These are phyloP conservation scores for Bryopsis sp. DNA, from an alignment of 139 green algal genomes.

Conservation along the genomic window DNA sequence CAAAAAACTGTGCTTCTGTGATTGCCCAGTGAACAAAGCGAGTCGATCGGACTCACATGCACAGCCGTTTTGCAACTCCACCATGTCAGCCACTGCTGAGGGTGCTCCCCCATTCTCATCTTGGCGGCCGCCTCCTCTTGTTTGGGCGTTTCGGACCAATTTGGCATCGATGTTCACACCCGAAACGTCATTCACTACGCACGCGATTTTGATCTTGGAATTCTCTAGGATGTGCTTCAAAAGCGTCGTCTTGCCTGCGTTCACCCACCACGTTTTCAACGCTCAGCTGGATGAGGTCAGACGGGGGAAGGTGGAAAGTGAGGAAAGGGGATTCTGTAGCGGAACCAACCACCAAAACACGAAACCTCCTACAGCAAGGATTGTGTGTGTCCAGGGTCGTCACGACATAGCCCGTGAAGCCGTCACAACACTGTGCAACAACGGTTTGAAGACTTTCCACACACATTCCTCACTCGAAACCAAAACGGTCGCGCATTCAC, in stretches of 20 bases:
- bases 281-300: neutral
- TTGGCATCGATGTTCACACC: constrained; percentile 91
- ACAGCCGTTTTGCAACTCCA: constrained; percentile 89
- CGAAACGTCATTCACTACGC: constrained; percentile 92
- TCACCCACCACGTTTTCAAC: neutral
- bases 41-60: constrained; percentile 55
- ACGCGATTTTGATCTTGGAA: constrained; percentile 73
- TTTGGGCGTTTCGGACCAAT: constrained; percentile 61
- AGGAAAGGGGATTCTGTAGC: neutral
- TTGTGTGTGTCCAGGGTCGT: too few relatives aligned
- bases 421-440: too few relatives aligned
- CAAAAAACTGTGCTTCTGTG: too few relatives aligned
- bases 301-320: neutral
- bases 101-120: too few relatives aligned
- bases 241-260: constrained; percentile 86
- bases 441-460: too few relatives aligned
- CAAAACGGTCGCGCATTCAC: too few relatives aligned
- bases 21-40: neutral
- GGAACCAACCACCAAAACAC: neutral
- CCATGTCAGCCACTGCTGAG: constrained; percentile 78
- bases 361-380: too few relatives aligned
- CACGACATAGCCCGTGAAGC: too few relatives aligned
- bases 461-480: too few relatives aligned
- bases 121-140: neutral
- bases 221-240: constrained; percentile 78